Conservation (phyloP, 257 asterid genomes). For the Rubia yunnanensis region DNA sequence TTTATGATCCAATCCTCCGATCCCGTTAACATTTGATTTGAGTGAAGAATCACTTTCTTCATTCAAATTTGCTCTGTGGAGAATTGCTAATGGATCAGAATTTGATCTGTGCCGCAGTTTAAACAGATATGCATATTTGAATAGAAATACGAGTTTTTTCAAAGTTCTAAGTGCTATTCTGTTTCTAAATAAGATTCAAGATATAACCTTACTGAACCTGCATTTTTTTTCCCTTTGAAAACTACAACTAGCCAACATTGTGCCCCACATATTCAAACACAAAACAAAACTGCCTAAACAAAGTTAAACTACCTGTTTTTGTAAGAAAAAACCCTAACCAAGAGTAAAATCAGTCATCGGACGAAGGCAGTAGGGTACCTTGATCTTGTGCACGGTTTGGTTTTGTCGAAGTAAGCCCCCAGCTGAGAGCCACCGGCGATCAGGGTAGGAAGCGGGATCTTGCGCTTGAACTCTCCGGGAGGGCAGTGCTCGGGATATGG, state of each 20-base stretch:
- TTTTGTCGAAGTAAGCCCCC: constrained; percentile 70
- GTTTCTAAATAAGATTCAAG: neutral
- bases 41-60: too few species aligned
- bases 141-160: too few species aligned
- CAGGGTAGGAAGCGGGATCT: constrained; percentile 52
- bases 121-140: too few species aligned
- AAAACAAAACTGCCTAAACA: neutral
- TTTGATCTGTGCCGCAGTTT: too few species aligned
- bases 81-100: too few species aligned
- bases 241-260: constrained; percentile 1
- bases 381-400: constrained; percentile 56
- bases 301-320: constrained; percentile 1
- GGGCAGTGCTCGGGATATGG: constrained; percentile 77
- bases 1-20: too few species aligned
- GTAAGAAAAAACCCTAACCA: constrained; percentile 18
- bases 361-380: constrained; percentile 72
- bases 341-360: constrained; percentile 54
- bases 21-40: too few species aligned
- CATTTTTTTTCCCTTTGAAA: neutral
- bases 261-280: neutral
- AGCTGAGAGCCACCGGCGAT: constrained; percentile 71
- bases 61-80: too few species aligned
- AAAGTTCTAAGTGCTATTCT: neutral
- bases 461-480: constrained; percentile 62
- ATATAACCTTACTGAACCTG: neutral